phyloP scores from a whole-genome alignment of 345 rosid genomes.

The Acer yangbiense region DNA sequence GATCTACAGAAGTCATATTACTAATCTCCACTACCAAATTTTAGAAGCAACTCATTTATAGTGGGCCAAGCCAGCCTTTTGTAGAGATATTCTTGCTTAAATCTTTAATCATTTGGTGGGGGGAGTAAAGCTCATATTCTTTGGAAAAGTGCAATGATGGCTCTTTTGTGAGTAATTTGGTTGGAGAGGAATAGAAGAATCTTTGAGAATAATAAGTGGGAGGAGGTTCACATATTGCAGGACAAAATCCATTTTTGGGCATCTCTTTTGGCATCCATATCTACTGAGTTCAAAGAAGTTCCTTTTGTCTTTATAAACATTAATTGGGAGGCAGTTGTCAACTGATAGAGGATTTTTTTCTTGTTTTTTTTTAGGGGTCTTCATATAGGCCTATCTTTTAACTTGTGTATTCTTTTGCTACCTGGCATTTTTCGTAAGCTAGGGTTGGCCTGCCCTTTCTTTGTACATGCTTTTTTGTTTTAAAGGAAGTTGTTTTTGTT shows the following conservation, averaged over 20 bases:
- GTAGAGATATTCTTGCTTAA: neutral
- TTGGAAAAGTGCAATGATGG: neutral
- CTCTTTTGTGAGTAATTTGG: neutral
- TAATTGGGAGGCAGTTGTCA: neutral
- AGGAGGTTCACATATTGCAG: neutral
- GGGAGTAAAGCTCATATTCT: neutral
- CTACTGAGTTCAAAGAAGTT: neutral
- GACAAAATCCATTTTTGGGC: neutral
- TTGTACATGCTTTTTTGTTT: neutral
- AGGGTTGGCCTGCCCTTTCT: neutral
- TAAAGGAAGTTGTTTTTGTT: neutral
- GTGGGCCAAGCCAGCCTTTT: too few species aligned
- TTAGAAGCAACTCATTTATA: neutral
- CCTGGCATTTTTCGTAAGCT: neutral
- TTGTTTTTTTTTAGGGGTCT: neutral
- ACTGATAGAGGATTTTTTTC: neutral
- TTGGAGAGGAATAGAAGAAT: neutral
- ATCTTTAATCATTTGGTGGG: neutral
- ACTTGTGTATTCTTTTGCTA: neutral
- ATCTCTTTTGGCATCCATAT: slow-evolving; percentile 1
- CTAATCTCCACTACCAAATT: neutral
- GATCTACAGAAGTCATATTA: neutral
- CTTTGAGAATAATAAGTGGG: neutral
- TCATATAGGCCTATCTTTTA: neutral
- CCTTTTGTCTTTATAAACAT: neutral